Percentiles rank a stretch among this genome's conserved stretches.
These are phyloP conservation scores for Pseudogymnoascus sp. DNA, from an alignment of 2,329 filamentous ascomycete genomes.

Conservation along the genomic window DNA sequence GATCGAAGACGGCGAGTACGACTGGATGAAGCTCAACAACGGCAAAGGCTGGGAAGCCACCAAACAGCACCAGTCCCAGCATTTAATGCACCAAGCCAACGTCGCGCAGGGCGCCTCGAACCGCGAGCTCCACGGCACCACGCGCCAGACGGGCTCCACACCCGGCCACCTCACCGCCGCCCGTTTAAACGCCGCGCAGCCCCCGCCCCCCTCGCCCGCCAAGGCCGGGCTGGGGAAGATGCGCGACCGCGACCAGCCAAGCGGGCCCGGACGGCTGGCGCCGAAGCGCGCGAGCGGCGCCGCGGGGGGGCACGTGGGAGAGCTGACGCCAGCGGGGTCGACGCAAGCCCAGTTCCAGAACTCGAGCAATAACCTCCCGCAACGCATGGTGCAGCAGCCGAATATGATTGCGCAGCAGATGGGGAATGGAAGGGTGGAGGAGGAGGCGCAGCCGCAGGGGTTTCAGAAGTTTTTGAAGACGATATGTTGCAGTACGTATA, in stretches of 20 bases:
- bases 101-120: constrained; percentile 71
- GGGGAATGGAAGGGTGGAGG: constrained; percentile 42
- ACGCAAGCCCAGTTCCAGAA: constrained; percentile 96
- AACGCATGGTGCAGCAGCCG: constrained; percentile 52
- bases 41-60: constrained; percentile 85
- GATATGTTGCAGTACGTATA: constrained; percentile 72
- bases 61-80: constrained; percentile 59
- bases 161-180: constrained; percentile 58
- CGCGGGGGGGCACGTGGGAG: constrained; percentile 61
- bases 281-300: constrained; percentile 67
- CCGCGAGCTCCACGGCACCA: constrained; percentile 71
- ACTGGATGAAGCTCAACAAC: constrained; percentile 97
- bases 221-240: constrained; percentile 68
- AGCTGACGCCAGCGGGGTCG: constrained; percentile 78
- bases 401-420: constrained; percentile 49
- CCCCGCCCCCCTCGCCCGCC: constrained; percentile 77
- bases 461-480: constrained; percentile 90
- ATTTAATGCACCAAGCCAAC: constrained; percentile 69
- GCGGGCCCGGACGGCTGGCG: constrained; percentile 58
- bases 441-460: constrained; percentile 67
- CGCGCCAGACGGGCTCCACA: constrained; percentile 51
- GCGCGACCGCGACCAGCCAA: constrained; percentile 60
- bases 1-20: constrained; percentile 95
- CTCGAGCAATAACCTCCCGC: constrained; percentile 78
- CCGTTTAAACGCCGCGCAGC: constrained; percentile 91